Percentiles rank a stretch among this genome's conserved stretches.
Evolutionary conservation across 2,329 filamentous ascomycete genomes (phyloP).

Genomic region (Phaeophleospora eucalypticola): DNA sequence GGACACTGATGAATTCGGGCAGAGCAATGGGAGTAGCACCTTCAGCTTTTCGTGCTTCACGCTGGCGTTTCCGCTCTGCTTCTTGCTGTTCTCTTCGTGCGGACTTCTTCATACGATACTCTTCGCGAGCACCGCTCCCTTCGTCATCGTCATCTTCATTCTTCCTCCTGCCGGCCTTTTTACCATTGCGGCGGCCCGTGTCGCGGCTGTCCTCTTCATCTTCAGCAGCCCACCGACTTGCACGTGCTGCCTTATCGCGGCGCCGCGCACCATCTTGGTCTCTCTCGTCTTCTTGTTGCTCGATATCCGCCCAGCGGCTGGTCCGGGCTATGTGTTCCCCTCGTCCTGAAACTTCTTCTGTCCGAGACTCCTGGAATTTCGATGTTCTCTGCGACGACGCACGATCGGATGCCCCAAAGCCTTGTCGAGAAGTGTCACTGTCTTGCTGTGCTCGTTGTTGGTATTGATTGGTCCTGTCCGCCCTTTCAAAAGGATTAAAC

Average conservation of each 20-base stretch:
- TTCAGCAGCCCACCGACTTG: background rate
- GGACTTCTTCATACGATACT: constrained; percentile 23
- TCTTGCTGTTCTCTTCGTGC: constrained; percentile 18
- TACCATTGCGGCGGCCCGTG: background rate
- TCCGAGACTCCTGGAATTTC: no score
- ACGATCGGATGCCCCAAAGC: no score
- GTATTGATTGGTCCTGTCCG: no score
- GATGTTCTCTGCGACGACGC: no score
- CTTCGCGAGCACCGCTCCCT: constrained; percentile 24
- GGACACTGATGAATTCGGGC: constrained; percentile 88
- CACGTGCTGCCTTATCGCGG: background rate
- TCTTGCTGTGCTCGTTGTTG: no score
- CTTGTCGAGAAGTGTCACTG: no score
- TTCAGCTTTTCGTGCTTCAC: constrained; percentile 30
- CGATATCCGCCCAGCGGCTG: no score
- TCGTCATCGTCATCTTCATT: constrained; percentile 29
- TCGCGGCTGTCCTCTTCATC: constrained; percentile 1
- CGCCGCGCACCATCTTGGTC: no score
- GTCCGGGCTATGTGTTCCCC: no score
- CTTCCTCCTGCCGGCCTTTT: constrained; percentile 14
- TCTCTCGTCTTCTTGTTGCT: no score
- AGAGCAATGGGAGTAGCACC: constrained; percentile 64
- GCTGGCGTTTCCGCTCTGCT: constrained; percentile 19
- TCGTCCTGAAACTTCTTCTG: no score
- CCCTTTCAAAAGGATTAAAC: no score